Evolutionary conservation across 345 rosid species (phyloP).

Genomic region (Eucalyptus decipiens): DNA sequence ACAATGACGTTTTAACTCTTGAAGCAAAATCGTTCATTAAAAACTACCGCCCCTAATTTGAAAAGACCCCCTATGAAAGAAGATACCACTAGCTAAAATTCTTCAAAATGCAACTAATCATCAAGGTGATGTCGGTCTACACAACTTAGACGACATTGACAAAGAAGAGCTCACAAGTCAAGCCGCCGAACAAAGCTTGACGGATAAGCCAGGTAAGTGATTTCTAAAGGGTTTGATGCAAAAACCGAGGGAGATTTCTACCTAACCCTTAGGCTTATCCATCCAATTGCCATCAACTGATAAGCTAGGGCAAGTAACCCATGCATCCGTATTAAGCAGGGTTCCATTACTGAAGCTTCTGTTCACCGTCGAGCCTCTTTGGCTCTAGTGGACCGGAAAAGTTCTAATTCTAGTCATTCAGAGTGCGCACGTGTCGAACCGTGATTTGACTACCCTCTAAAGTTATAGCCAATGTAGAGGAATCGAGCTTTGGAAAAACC

Average conservation of each 20-base stretch:
- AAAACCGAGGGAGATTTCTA: not conserved
- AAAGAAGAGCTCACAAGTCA: not conserved
- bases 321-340: not conserved
- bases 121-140: not conserved
- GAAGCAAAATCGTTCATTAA: not conserved
- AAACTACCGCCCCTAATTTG: not conserved
- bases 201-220: not conserved
- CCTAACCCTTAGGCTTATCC: not conserved
- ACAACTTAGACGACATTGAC: not conserved
- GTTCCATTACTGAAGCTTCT: not conserved
- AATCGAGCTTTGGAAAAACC: not conserved
- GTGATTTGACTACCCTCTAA: not conserved
- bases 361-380: not conserved
- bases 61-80: not conserved
- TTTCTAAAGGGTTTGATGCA: not conserved
- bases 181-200: not conserved
- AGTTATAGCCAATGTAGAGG: not conserved
- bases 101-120: not conserved
- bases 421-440: not conserved
- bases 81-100: not conserved
- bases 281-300: not conserved
- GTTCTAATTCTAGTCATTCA: not conserved
- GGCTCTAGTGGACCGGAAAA: not conserved
- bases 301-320: not conserved
- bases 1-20: not conserved